phyloP scores from a whole-genome alignment of 768 basidiomycete genomes.

The Xerocomellus intermedius region DNA sequence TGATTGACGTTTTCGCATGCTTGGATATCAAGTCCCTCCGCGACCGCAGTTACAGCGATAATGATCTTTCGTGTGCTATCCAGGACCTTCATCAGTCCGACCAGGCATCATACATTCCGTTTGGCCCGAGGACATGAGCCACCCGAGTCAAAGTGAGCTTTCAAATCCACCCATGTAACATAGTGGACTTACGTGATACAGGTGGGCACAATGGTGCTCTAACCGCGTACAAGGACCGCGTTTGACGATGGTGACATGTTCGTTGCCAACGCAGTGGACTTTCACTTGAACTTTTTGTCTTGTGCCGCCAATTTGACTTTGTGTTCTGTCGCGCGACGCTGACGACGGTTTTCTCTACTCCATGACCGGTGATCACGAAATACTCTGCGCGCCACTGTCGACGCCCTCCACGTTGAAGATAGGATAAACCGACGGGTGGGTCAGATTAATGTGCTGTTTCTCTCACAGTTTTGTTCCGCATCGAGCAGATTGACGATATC shows the following conservation, averaged over 20 bases:
- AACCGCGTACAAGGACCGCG: not conserved
- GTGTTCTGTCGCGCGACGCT: too few species aligned
- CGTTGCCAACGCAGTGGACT: not conserved
- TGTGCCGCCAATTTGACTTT: too few species aligned
- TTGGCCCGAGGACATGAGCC: not conserved
- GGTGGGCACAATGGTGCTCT: not conserved
- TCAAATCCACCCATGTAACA: not conserved
- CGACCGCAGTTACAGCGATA: constrained; percentile 74
- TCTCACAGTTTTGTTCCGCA: not conserved
- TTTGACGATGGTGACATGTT: not conserved
- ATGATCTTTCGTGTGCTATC: constrained; percentile 69
- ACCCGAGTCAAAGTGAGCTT: not conserved
- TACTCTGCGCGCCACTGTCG: not conserved
- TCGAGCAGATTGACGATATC: not conserved
- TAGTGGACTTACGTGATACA: not conserved
- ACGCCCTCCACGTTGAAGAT: not conserved
- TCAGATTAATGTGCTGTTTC: not conserved
- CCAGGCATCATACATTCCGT: not conserved
- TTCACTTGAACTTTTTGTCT: not conserved
- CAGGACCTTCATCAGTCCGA: constrained; percentile 39
- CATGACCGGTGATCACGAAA: not conserved
- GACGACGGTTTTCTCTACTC: not conserved
- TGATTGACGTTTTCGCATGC: constrained; percentile 81
- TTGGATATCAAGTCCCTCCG: constrained; percentile 83
- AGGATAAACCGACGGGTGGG: not conserved